phyloP scores from a whole-genome alignment of 306 rosid species.

The Biancaea sappan region DNA sequence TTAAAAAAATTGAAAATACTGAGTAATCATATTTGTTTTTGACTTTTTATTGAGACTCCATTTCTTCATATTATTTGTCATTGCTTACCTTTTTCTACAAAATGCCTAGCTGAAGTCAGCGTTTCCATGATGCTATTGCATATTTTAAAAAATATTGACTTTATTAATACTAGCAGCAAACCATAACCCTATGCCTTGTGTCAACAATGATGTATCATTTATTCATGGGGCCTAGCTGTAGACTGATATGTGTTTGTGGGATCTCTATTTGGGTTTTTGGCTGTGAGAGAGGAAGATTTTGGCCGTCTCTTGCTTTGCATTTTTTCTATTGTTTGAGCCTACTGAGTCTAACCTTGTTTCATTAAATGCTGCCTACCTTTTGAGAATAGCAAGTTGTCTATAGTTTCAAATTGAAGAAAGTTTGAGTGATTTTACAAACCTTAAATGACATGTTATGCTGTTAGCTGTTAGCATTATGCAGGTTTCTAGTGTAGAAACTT shows the following conservation, averaged over 20 bases:
- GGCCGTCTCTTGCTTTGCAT: conserved; percentile 47
- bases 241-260: conserved; percentile 40
- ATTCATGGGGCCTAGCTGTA: conserved; percentile 58
- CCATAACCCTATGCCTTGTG: conserved; percentile 43
- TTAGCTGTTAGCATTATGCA: conserved; percentile 38
- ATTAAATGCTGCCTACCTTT: conserved; percentile 37
- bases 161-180: conserved; percentile 37
- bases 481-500: conserved; percentile 35
- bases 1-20: neutral
- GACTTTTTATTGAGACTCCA: conserved; percentile 13
- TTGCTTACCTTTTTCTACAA: conserved; percentile 17
- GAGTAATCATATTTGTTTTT: neutral
- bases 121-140: conserved; percentile 26
- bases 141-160: conserved; percentile 28
- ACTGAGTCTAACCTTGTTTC: conserved; percentile 44
- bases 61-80: conserved; percentile 33
- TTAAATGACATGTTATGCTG: no score
- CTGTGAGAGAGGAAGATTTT: conserved; percentile 48
- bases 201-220: conserved; percentile 44
- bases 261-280: conserved; percentile 35
- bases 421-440: conserved; percentile 2
- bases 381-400: conserved; percentile 43
- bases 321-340: conserved; percentile 38
- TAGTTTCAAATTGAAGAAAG: conserved; percentile 24
- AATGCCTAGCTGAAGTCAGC: conserved; percentile 6